Percentiles rank a stretch among this genome's conserved stretches.
These are phyloP conservation scores for Phytophthora pistaciae DNA, from an alignment of 352 stramenopile species.

Conservation along the genomic window DNA sequence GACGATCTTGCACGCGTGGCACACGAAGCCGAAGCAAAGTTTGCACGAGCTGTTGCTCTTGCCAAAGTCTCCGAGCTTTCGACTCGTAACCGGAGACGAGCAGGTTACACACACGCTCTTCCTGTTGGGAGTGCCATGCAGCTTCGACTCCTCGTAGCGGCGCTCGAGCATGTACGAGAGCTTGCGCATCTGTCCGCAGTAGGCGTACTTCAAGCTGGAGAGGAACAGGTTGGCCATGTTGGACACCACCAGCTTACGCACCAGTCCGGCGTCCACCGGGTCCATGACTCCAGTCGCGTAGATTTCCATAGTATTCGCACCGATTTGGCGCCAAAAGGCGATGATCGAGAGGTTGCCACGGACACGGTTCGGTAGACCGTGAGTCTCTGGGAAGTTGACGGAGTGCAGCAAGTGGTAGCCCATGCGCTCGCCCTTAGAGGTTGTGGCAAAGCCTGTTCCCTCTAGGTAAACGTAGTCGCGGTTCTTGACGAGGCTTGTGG, in stretches of 20 bases:
- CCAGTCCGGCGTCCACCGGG: constrained; percentile 16
- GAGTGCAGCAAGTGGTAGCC: constrained; percentile 20
- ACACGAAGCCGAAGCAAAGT: constrained; percentile 2
- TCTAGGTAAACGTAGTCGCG: constrained; percentile 46
- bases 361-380: constrained; percentile 34
- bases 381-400: constrained; percentile 12
- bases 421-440: constrained; percentile 18
- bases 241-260: constrained; percentile 18
- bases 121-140: neutral
- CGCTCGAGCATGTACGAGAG: constrained; percentile 23
- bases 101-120: constrained; percentile 1
- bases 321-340: constrained; percentile 49
- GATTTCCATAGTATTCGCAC: constrained; percentile 39
- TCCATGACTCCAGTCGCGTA: constrained; percentile 42
- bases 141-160: neutral
- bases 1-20: constrained; percentile 4
- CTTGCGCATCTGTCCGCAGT: constrained; percentile 27
- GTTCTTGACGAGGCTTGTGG: constrained; percentile 28
- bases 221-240: constrained; percentile 14
- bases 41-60: constrained; percentile 15
- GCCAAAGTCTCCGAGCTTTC: constrained; percentile 13
- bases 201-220: constrained; percentile 13
- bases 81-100: neutral
- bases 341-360: constrained; percentile 44
- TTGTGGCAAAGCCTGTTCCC: constrained; percentile 10